A percentile compares a stretch with the other conserved stretches of the same genome.
These are phyloP conservation scores for Melampsora americana DNA, from an alignment of 1,284 basidiomycete species.

Conservation along the genomic window DNA sequence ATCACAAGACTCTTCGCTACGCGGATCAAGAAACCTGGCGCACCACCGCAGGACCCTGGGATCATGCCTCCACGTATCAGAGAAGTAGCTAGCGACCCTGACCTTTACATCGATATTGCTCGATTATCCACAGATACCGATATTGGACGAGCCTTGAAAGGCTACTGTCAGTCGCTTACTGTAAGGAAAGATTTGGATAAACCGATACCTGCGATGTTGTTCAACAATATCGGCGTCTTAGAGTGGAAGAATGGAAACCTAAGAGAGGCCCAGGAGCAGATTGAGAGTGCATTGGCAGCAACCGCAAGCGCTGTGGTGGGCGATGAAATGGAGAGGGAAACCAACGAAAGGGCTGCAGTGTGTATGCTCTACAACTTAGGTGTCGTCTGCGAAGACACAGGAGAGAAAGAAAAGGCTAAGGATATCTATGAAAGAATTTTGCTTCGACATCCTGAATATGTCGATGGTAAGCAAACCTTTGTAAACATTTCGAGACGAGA, in stretches of 20 bases:
- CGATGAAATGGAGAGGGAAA: conserved; percentile 60
- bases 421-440: conserved; percentile 81
- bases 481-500: not conserved
- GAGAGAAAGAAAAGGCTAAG: conserved; percentile 67
- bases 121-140: conserved; percentile 79
- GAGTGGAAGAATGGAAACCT: conserved; percentile 36
- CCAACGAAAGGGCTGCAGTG: conserved; percentile 61
- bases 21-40: conserved; percentile 10
- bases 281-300: conserved; percentile 34
- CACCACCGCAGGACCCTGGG: conserved; percentile 46
- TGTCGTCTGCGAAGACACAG: conserved; percentile 76
- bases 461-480: conserved; percentile 68
- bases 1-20: conserved; percentile 65
- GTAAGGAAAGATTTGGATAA: conserved; percentile 60
- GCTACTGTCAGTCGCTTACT: conserved; percentile 68
- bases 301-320: conserved; percentile 55
- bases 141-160: conserved; percentile 67
- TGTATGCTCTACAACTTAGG: conserved; percentile 78
- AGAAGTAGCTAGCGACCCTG: conserved; percentile 68
- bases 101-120: conserved; percentile 81
- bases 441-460: conserved; percentile 81
- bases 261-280: conserved; percentile 35
- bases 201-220: conserved; percentile 64
- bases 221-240: conserved; percentile 73
- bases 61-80: conserved; percentile 59